phyloP scores from a whole-genome alignment of 345 rosid species.

The Brassica napus region DNA sequence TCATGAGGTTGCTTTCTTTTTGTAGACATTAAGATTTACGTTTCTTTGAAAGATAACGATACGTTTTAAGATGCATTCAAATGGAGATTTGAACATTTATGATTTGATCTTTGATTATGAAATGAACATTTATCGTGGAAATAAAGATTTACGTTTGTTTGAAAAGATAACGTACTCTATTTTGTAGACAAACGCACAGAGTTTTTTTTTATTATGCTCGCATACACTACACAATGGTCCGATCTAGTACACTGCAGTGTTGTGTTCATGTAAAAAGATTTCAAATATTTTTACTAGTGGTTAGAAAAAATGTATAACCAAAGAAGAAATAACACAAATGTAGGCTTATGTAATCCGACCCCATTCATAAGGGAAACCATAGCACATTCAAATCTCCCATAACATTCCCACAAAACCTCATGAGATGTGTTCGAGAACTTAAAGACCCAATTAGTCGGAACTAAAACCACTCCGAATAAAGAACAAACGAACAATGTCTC shows the following conservation, averaged over 20 bases:
- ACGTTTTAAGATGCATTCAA: not conserved
- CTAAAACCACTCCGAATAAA: slow-evolving; percentile 27
- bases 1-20: not conserved
- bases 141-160: not conserved
- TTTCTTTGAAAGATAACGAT: not conserved
- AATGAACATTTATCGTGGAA: not conserved
- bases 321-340: slow-evolving; percentile 13
- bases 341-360: slow-evolving; percentile 17
- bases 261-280: not conserved
- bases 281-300: not conserved
- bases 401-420: slow-evolving; percentile 21
- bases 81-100: not conserved
- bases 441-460: slow-evolving; percentile 27
- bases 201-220: not conserved
- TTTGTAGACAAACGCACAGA: not conserved
- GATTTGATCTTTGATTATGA: not conserved
- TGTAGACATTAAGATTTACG: not conserved
- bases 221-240: not conserved
- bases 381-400: slow-evolving; percentile 19
- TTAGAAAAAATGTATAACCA: slow-evolving; percentile 16
- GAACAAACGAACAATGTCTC: slow-evolving; percentile 20
- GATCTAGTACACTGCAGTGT: not conserved
- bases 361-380: slow-evolving; percentile 13
- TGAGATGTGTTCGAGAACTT: slow-evolving; percentile 8
- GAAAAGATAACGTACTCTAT: not conserved